Base-by-base conservation (phyloP, 495 filamentous ascomycete genomes). In the Aspergillus funiculosus region DNA sequence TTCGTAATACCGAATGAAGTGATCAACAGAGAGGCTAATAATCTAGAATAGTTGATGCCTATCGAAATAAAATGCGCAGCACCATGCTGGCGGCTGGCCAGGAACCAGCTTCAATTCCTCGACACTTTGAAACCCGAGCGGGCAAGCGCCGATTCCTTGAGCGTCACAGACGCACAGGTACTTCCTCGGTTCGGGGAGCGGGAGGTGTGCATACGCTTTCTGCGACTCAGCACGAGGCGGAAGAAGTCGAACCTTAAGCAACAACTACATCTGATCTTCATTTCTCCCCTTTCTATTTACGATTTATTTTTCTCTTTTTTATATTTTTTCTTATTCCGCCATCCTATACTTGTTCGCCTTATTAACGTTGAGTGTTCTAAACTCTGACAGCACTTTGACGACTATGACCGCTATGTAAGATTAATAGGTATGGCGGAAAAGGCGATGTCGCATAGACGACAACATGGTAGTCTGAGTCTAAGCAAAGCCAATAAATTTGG, bases 21-120 rank as follows among this genome's bases (percentile, higher is more conserved):
- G n/a, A n/a, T n/a, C n/a, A n/a, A n/a, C n/a, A n/a, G n/a, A n/a
- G n/a, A n/a, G n/a, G n/a, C n/a, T n/a, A n/a, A n/a, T n/a, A n/a
- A n/a, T n/a, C n/a, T 29, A 13, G 8, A 42, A 48, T 54, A 97
- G 91, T 98, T 61, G 92, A 98, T 56, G 86, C 83, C 43, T 96
- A 96, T 62, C 79, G 92, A 25, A 94, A 89, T 58, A 98, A 96
- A 71, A 94, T 90, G 69, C 76, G 83, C 41, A 84, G 74, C 46
- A 84, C 83, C 31, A 88, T 92, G 72, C 72, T 89, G 39, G 77
- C 73, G 10, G 74, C 78, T 8, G 85, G 85, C 29, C 80, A 89
- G 51, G 86, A 91, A 36, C 74, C 85, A 21, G 66, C 71, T 19
- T 74, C 75, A 17, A 77, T 85, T 21, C 84, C 87, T 17, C 82